A percentile compares a stretch with the other conserved stretches of the same genome.
Evolutionary conservation across 176 grass and related monocot genomes (phyloP).

Genomic region (Bolboschoenus planiculmis): DNA sequence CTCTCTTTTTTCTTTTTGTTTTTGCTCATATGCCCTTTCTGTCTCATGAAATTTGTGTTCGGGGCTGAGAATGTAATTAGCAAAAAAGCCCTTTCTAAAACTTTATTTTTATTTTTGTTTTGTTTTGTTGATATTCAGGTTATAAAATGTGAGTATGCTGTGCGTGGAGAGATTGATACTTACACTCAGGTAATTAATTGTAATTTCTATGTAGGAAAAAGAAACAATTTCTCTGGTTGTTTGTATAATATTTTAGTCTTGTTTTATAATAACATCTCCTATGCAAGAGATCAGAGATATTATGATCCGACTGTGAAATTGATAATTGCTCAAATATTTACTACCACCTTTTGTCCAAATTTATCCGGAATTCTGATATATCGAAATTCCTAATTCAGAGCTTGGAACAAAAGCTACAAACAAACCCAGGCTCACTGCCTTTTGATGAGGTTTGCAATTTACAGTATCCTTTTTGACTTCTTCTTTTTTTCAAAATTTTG

Average conservation of each 20-base stretch:
- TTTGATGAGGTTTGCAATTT: slow-evolving; percentile 39
- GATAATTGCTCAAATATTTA: background rate
- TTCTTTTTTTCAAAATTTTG: background rate
- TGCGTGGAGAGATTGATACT: slow-evolving; percentile 75
- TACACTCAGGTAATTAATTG: slow-evolving; percentile 90
- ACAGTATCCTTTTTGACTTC: too few relatives aligned
- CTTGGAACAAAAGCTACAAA: slow-evolving; percentile 41
- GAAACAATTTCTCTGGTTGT: too few relatives aligned
- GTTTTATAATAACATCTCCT: background rate
- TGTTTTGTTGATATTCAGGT: slow-evolving; percentile 38
- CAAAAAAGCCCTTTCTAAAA: background rate
- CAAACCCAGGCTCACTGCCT: slow-evolving; percentile 26
- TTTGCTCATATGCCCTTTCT: background rate
- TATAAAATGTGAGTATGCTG: slow-evolving; percentile 82
- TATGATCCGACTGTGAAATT: background rate
- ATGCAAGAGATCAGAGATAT: background rate
- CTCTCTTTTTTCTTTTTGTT: too few relatives aligned
- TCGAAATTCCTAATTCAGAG: slow-evolving; percentile 16
- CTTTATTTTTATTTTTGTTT: slow-evolving; percentile 9
- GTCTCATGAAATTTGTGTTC: background rate
- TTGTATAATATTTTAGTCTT: background rate
- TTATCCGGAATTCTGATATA: too few relatives aligned
- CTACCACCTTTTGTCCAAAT: background rate
- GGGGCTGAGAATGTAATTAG: background rate
- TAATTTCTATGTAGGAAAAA: too few relatives aligned